Conservation (phyloP, 176 grass and related monocot species). For the Guadua angustifolia region DNA sequence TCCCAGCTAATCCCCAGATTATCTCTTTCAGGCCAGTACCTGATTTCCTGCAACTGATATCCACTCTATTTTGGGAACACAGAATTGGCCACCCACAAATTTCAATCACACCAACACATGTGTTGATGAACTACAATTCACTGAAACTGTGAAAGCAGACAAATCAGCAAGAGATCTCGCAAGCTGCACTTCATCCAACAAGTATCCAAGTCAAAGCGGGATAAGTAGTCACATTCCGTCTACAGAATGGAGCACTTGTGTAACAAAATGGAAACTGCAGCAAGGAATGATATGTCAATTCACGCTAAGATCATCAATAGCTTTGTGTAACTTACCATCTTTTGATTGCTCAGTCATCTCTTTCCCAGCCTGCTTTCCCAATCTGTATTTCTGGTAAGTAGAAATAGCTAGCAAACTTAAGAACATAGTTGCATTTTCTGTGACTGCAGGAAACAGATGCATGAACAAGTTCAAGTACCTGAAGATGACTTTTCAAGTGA, state of each 20-base stretch:
- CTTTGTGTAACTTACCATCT: conserved; percentile 54
- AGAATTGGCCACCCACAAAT: background rate
- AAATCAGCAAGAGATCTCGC: background rate
- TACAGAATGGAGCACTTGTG: background rate
- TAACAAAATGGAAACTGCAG: background rate
- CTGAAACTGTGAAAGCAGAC: background rate
- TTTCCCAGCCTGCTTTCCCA: conserved; percentile 79
- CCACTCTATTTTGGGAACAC: background rate
- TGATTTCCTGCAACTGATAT: background rate
- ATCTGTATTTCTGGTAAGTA: conserved; percentile 81
- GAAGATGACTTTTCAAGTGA: conserved; percentile 92
- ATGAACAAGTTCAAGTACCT: conserved; percentile 51
- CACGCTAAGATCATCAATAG: conserved; percentile 16
- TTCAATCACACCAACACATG: background rate
- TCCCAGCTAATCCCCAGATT: background rate
- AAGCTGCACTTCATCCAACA: conserved; percentile 13
- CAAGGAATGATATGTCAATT: background rate
- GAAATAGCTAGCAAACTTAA: conserved; percentile 16
- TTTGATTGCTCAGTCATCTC: conserved; percentile 73
- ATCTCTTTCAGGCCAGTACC: background rate
- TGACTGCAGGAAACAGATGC: background rate
- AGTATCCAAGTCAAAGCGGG: background rate
- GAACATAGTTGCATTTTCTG: conserved; percentile 15
- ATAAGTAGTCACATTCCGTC: background rate
- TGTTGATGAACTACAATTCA: background rate